Evolutionary conservation across 164 flowering plant genomes (phyloP).

Genomic region (Vitis labrusca): DNA sequence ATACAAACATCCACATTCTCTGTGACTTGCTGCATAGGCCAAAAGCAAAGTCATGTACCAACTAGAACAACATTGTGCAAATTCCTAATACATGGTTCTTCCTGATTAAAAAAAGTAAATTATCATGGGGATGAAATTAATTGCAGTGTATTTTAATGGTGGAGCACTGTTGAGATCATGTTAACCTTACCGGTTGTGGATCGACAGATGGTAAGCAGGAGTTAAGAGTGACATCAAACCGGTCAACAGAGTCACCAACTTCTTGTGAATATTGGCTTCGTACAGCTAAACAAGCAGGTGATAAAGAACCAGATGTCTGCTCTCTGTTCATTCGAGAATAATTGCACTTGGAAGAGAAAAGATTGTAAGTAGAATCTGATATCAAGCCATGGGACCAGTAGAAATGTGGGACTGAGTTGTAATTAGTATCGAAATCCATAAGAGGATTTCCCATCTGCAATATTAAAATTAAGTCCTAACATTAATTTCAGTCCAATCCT

Average conservation of each 20-base stretch:
- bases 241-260: slow-evolving; percentile 57
- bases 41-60: background rate
- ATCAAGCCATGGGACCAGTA: slow-evolving; percentile 79
- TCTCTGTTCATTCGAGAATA: slow-evolving; percentile 68
- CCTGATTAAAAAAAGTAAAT: too few species aligned
- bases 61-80: background rate
- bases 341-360: slow-evolving; percentile 59
- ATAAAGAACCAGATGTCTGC: slow-evolving; percentile 34
- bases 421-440: slow-evolving; percentile 56
- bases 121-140: too few species aligned
- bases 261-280: slow-evolving; percentile 50
- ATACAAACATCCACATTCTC: slow-evolving; percentile 40
- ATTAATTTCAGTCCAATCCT: too few species aligned
- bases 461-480: too few species aligned
- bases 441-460: too few species aligned
- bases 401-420: slow-evolving; percentile 67
- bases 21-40: slow-evolving; percentile 14
- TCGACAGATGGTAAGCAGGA: slow-evolving; percentile 61
- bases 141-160: too few species aligned
- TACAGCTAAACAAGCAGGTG: slow-evolving; percentile 55
- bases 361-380: slow-evolving; percentile 62
- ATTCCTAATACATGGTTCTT: too few species aligned
- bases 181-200: slow-evolving; percentile 33
- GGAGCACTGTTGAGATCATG: too few species aligned
- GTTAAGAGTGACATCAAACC: slow-evolving; percentile 78